Base-by-base conservation (phyloP, 1,139 yeast species). In the Pichia sp. region DNA sequence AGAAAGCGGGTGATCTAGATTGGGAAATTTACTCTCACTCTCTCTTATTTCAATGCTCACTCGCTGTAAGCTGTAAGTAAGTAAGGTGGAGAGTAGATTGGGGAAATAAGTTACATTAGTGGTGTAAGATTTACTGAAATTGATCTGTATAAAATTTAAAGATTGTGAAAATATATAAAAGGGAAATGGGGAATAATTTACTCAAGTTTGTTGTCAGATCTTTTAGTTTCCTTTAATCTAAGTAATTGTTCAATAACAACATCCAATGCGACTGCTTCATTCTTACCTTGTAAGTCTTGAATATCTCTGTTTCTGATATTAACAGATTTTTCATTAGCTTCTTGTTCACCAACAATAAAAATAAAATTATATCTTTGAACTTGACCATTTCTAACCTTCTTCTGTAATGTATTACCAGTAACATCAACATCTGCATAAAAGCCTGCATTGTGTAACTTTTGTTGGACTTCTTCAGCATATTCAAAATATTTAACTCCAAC, bases 331-430 rank as follows among this genome's bases (percentile, higher is more conserved):
- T 80, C 78, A 52, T 69, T 70, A 71, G 82, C 78, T 71, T 92
- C 98, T 60, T 86, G 89, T 62, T 87, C 96, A 67, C 98, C 98
- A 56, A 92, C 97, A 65, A 89, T 86, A 67, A 89, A 89, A 60
- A 90, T 83, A 69, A 87, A 92, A 73, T 90, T 92, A 71, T 89
- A 92, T 67, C 85, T 89, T 70, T 82, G 80, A 64, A 87, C 62
- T 74, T 90, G 97, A 59, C 97, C 97, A 57, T 80, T 85, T 78
- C 97, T 87, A 50, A 92, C 87, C 80, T 92, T 90, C 87, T 87
- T 89, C 64, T 87, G 95, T 66, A 92, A 75, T 47, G 97, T 90
- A 74, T 89, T 87, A 70, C 97, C 96, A 48, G 92, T 78, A 51
- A 87, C 71, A 65, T 92, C 98, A 44, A 80, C 95, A 63, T 92